Base-by-base conservation (phyloP, 2,329 filamentous ascomycete species). In the Apiospora arundinis region DNA sequence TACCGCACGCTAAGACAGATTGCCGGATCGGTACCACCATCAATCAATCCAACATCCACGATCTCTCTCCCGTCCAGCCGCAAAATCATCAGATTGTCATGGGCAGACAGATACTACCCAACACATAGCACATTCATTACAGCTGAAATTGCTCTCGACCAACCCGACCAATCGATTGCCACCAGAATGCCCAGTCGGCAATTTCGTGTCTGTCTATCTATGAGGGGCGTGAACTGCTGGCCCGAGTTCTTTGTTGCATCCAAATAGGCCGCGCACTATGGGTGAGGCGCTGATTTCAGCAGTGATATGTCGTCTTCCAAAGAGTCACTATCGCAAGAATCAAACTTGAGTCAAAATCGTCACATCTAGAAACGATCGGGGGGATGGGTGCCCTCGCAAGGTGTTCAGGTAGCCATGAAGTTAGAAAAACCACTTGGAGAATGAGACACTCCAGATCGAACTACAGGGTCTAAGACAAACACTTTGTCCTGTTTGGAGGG, bases 1-100 rank as follows among this genome's bases (percentile, higher is more conserved):
- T 71, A 69, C 72, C 71, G 73, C 72, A 46, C 70, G 71, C 71
- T 72, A 74, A 76, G 72, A 76, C 74, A 76, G 72, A 74, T 70
- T 73, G 68, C 71, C 56, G 67, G 73, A 72, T 73, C 68, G 56
- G 74, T 76, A 70, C 72, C 45, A 75, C 74, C 46, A 63, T 25
- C 68, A 69, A 25, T 25, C 25, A 23, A 48, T n/a, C n/a, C n/a
- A 68, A 28, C 37, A 63, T 23, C 18, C 56, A 63, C 32, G 56
- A 63, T 63, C 56, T 21, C 32, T 16, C 28, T 63, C 56, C 18
- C 56, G 28, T 16, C 56, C 56, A 63, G 56, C 56, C 32, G 56
- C 56, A 63, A 48, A 63, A 37, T 23, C 18, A 63, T 63, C 40
- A 40, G 28, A 63, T 63, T 63, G 21, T 32, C 32, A 63, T 63